A percentile compares a stretch with the other conserved stretches of the same genome.
Conservation (phyloP, 2,329 filamentous ascomycete species). For the Phaeomoniella chlamydospora region DNA sequence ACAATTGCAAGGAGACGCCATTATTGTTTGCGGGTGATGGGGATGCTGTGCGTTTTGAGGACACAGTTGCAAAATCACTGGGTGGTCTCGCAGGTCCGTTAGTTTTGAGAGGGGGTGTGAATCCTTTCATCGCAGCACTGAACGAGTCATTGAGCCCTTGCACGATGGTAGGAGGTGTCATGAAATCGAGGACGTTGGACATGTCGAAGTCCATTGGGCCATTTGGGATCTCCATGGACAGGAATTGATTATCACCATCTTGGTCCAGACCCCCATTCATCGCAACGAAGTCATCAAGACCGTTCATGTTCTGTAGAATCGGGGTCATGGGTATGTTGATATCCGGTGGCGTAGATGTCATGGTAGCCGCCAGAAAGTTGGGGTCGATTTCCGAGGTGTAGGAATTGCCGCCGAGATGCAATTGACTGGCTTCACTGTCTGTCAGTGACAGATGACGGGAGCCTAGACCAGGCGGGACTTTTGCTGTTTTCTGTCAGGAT, state of each 20-base stretch:
- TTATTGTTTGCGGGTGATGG: conserved; percentile 6
- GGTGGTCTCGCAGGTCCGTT: not conserved
- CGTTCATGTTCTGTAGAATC: conserved; percentile 11
- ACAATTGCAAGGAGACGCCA: not conserved
- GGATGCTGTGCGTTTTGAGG: conserved; percentile 7
- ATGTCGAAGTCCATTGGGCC: conserved; percentile 11
- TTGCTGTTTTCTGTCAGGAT: too few species aligned
- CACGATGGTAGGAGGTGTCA: conserved; percentile 10
- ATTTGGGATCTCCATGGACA: conserved; percentile 8
- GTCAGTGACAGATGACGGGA: not conserved
- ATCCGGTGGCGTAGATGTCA: conserved; percentile 10
- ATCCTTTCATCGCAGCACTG: not conserved
- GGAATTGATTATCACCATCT: conserved; percentile 10
- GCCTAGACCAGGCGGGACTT: not conserved
- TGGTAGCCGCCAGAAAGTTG: not conserved
- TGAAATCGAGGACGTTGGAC: conserved; percentile 10
- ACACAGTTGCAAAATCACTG: not conserved
- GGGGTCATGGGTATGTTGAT: conserved; percentile 11
- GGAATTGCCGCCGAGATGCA: not conserved
- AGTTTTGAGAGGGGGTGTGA: not conserved
- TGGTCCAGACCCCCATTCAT: conserved; percentile 9
- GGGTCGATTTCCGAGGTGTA: not conserved
- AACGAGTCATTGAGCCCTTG: conserved; percentile 10
- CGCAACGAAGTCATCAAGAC: conserved; percentile 11
- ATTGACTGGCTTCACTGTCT: not conserved